A percentile compares a stretch with the other conserved stretches of the same genome.
These are phyloP conservation scores for Colletotrichum zoysiae DNA, from an alignment of 2,329 filamentous ascomycete species.

Conservation along the genomic window DNA sequence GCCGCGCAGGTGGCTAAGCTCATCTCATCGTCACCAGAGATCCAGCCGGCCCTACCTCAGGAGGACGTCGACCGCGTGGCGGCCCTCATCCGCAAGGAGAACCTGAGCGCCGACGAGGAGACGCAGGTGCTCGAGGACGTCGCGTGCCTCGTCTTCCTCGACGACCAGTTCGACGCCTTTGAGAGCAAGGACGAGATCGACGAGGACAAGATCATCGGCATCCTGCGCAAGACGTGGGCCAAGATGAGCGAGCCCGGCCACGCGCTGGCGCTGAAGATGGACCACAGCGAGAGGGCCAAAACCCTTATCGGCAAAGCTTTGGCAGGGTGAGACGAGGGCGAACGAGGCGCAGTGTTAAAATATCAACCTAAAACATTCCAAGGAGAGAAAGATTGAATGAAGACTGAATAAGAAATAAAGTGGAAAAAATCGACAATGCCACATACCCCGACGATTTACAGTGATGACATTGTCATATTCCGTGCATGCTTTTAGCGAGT, in stretches of 20 bases:
- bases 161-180: conserved; percentile 88
- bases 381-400: background rate
- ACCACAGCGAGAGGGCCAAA: conserved; percentile 72
- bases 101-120: conserved; percentile 70
- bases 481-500: conserved; percentile 34
- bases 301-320: conserved; percentile 74
- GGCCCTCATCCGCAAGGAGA: conserved; percentile 83
- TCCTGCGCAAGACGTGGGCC: conserved; percentile 79
- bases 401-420: background rate
- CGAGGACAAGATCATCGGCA: conserved; percentile 81
- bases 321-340: conserved; percentile 17
- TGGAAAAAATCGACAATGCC: background rate
- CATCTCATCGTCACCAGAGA: conserved; percentile 53
- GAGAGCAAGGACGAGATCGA: conserved; percentile 74
- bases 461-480: conserved; percentile 16
- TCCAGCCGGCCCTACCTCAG: conserved; percentile 54
- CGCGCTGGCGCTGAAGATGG: conserved; percentile 74
- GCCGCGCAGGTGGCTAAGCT: conserved; percentile 68
- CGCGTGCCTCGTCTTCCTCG: conserved; percentile 87
- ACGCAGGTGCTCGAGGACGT: conserved; percentile 86
- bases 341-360: background rate
- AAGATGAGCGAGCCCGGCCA: conserved; percentile 78
- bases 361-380: background rate
- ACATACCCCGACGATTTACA: conserved; percentile 17
- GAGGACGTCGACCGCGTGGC: conserved; percentile 73